These are phyloP conservation scores for Microbotryum lychnidis-dioicae DNA, from an alignment of 1,284 basidiomycete genomes.

Conservation along the genomic window DNA sequence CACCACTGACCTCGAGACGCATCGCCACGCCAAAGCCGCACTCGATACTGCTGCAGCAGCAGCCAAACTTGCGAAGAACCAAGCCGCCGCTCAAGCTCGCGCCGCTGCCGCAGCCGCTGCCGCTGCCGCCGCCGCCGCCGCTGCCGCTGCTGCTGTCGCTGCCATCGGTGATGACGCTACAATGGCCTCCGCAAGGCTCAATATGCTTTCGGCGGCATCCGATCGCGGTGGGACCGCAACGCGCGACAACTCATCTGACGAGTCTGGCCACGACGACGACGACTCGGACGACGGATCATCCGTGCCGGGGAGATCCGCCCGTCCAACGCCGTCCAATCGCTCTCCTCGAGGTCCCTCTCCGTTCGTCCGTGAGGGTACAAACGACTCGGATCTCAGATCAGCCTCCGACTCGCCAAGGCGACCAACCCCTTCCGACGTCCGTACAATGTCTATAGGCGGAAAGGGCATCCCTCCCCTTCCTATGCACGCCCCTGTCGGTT, in stretches of 20 bases:
- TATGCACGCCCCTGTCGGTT: too few relatives aligned
- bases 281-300: constrained; percentile 17
- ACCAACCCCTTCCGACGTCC: background rate
- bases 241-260: background rate
- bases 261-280: constrained; percentile 10
- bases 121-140: background rate
- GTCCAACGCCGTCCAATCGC: too few relatives aligned
- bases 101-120: background rate
- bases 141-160: background rate
- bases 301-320: background rate
- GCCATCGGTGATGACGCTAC: background rate
- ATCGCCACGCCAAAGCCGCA: constrained; percentile 11
- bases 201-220: background rate
- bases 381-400: constrained; percentile 4
- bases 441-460: too few relatives aligned
- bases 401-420: background rate
- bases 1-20: constrained; percentile 45
- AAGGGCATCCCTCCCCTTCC: too few relatives aligned
- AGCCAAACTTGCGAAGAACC: background rate
- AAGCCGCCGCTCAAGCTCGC: background rate
- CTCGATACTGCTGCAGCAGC: background rate
- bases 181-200: background rate
- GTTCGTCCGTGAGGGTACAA: constrained; percentile 21
- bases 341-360: constrained; percentile 1
- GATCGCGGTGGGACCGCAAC: background rate